These are phyloP conservation scores for Fallopia convolvulus DNA, from an alignment of 148 eudicot species.

Conservation along the genomic window DNA sequence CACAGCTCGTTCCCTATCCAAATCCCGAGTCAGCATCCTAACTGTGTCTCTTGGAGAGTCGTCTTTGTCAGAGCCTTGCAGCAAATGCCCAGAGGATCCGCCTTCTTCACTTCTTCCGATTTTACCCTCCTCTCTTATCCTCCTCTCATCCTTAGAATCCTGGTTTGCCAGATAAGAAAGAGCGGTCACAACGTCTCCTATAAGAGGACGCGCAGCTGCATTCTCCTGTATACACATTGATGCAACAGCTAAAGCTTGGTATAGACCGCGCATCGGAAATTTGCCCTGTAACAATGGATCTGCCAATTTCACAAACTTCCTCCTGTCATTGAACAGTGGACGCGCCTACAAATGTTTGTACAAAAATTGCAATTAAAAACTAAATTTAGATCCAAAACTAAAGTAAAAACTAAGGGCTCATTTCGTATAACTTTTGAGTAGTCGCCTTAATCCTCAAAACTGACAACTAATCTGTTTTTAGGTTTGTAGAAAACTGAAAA, in stretches of 20 bases:
- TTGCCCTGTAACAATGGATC: constrained; percentile 64
- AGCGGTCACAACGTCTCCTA: constrained; percentile 85
- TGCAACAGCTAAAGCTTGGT: constrained; percentile 83
- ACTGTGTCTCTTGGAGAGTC: constrained; percentile 66
- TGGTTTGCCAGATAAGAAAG: constrained; percentile 81
- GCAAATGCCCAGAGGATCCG: constrained; percentile 34
- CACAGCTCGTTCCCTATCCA: constrained; percentile 72
- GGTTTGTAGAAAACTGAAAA: neutral
- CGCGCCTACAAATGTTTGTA: constrained; percentile 48
- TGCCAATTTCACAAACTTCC: constrained; percentile 56
- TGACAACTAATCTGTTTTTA: too few species aligned
- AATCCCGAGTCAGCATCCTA: constrained; percentile 48
- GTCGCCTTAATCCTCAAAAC: too few species aligned
- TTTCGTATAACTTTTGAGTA: too few species aligned
- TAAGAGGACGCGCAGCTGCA: constrained; percentile 77
- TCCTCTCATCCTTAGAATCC: constrained; percentile 31
- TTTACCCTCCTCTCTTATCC: constrained; percentile 35
- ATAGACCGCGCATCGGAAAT: constrained; percentile 69
- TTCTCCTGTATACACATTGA: constrained; percentile 89
- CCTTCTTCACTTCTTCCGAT: constrained; percentile 48
- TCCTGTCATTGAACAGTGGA: constrained; percentile 65
- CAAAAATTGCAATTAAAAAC: neutral
- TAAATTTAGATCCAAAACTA: neutral
- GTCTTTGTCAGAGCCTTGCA: constrained; percentile 63
- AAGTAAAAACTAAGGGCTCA: too few species aligned